Conservation (phyloP, 306 rosid genomes). For the cucumber (Cucumis sativus) region Cucumber_9930_V3 NC_026660.2:16831501-16832000, state of each 20-base stretch:
- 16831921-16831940: too few relatives aligned
- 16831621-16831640: background rate
- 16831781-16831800: background rate
- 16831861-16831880: background rate
- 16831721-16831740: too few relatives aligned
- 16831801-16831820: background rate
- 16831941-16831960: background rate
- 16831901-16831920: background rate
- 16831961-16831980: too few relatives aligned
- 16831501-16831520: too few relatives aligned
- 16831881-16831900: too few relatives aligned
- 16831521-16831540: too few relatives aligned
- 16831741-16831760: constrained; percentile 2
- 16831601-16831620: background rate
- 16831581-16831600: background rate
- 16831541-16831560: background rate
- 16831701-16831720: background rate
- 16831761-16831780: background rate
- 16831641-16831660: background rate
- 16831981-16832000: too few relatives aligned
- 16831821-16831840: background rate
- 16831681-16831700: background rate
- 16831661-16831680: background rate
- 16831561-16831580: background rate
- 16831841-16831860: background rate